Evolutionary conservation across 2,329 filamentous ascomycete species (phyloP), one percentile per base, ranked within the genome.

Genomic region (Fusarium lateritium): DNA sequence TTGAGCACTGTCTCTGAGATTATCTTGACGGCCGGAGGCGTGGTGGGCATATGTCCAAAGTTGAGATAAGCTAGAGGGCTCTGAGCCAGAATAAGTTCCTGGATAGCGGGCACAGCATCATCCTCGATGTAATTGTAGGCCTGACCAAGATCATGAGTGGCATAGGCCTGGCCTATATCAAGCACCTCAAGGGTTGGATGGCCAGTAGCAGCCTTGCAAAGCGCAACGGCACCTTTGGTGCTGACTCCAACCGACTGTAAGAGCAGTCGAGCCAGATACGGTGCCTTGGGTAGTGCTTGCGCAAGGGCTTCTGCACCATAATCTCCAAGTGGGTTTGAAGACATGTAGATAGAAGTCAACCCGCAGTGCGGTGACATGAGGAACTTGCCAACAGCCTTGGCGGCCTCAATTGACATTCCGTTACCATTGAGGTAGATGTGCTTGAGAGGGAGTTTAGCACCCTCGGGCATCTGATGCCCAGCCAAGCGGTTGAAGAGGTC

Each of bases 71-170:
- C 70, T 8, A 86, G 74, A 10, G 63, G 62, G 11, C 75, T 67
- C 19, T 75, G 73, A 6, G 73, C 71, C 15, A 62, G 64, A 51
- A 85, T 60, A 19, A 85, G 69, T 15, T 70, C 62, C 36, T 70
- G 62, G 11, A 85, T 74, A 22, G 77, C 67, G 4, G 73, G 62
- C 5, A 80, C 73, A 19, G 76, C 75, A 7, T 42, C 75, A 59
- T 83, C 81, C 28, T 81, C 79, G 42, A 85, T 76, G 73, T 79
- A 85, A 62, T 85, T 86, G 76, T 82, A 85, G 28, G 81, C 81
- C 70, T 80, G 78, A 31, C 76, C 75, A 2, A 84, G 79, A 60
- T 85, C 83, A 31, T 79, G 69, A 13, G 83, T 85, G n/a, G 80
- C 79, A 69, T 80, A 85, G 21, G 79, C 79, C 69, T 85, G 83